phyloP scores from a whole-genome alignment of 2,329 filamentous ascomycete species.

The Hymenotorrendiella dingleyae region DNA sequence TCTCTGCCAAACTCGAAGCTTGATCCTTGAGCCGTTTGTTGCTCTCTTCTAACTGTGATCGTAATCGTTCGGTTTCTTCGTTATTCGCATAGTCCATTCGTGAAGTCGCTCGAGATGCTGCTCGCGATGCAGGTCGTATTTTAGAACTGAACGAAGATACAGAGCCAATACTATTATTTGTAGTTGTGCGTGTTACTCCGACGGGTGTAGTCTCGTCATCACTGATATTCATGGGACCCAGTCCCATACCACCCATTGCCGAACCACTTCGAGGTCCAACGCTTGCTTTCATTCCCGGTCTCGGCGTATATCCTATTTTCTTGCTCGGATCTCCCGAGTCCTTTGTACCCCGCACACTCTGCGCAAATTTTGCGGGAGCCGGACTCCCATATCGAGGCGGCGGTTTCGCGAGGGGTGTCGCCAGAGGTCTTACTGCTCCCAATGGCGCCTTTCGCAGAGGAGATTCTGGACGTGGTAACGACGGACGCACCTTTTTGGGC shows the following conservation, averaged over 20 bases:
- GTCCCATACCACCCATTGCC: slow-evolving; percentile 52
- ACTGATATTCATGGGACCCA: slow-evolving; percentile 39
- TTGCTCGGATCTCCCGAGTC: slow-evolving; percentile 56
- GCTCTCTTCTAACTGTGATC: slow-evolving; percentile 70
- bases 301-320: slow-evolving; percentile 36
- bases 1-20: slow-evolving; percentile 73
- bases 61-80: slow-evolving; percentile 68
- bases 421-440: slow-evolving; percentile 50
- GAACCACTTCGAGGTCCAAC: slow-evolving; percentile 54
- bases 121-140: slow-evolving; percentile 39
- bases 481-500: slow-evolving; percentile 66
- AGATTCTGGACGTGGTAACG: slow-evolving; percentile 82
- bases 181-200: slow-evolving; percentile 41
- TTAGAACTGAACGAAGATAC: slow-evolving; percentile 49
- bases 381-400: slow-evolving; percentile 59
- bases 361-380: slow-evolving; percentile 55
- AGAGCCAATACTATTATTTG: slow-evolving; percentile 49
- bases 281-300: slow-evolving; percentile 43
- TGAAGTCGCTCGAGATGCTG: slow-evolving; percentile 33
- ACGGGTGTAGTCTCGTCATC: slow-evolving; percentile 55
- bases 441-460: slow-evolving; percentile 65
- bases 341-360: slow-evolving; percentile 53
- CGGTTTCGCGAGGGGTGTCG: slow-evolving; percentile 44
- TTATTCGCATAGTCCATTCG: slow-evolving; percentile 37
- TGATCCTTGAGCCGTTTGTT: slow-evolving; percentile 89